Evolutionary conservation across 768 basidiomycete genomes (phyloP).

Genomic region (Leccinum pellstonianum): DNA sequence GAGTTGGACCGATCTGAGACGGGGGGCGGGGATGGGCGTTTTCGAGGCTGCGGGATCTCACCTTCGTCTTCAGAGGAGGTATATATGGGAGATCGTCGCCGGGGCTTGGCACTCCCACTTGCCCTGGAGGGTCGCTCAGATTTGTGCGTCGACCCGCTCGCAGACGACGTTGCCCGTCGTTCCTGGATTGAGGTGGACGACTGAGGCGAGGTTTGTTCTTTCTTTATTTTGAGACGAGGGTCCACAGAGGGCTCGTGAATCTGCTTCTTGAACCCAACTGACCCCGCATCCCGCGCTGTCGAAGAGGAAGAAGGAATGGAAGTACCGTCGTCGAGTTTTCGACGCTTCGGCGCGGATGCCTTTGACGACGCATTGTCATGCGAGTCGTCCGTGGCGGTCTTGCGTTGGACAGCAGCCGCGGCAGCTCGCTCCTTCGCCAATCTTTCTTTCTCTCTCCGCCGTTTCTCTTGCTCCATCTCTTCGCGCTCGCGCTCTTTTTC

Average conservation of each 20-base stretch:
- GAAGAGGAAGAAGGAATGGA: slow-evolving; percentile 15
- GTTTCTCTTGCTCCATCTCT: slow-evolving; percentile 18
- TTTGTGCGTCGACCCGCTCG: slow-evolving; percentile 10
- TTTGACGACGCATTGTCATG: slow-evolving; percentile 24
- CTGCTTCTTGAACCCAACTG: slow-evolving; percentile 37
- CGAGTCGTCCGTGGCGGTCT: slow-evolving; percentile 33
- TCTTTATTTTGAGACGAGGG: slow-evolving; percentile 36
- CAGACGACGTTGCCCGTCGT: slow-evolving; percentile 7
- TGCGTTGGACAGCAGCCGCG: slow-evolving; percentile 37
- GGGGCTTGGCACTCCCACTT: slow-evolving; percentile 33
- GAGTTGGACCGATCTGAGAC: slow-evolving; percentile 24
- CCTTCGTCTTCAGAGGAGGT: slow-evolving; percentile 68
- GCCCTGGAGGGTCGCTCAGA: slow-evolving; percentile 22
- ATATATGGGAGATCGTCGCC: slow-evolving; percentile 60
- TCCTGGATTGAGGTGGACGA: slow-evolving; percentile 15
- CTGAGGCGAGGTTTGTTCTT: slow-evolving; percentile 34
- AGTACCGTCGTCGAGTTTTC: slow-evolving; percentile 40
- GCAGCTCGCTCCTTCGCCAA: slow-evolving; percentile 23
- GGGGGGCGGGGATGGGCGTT: slow-evolving; percentile 29
- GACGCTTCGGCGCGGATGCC: slow-evolving; percentile 37
- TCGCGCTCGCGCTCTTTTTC: slow-evolving; percentile 27
- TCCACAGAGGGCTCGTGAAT: slow-evolving; percentile 24
- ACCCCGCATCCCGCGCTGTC: slow-evolving; percentile 26
- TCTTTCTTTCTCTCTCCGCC: slow-evolving; percentile 26
- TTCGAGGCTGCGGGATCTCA: slow-evolving; percentile 34